Evolutionary conservation across 2,329 filamentous ascomycete genomes (phyloP), one percentile per base, ranked within the genome.

Genomic region (Colletotrichum plurivorum): DNA sequence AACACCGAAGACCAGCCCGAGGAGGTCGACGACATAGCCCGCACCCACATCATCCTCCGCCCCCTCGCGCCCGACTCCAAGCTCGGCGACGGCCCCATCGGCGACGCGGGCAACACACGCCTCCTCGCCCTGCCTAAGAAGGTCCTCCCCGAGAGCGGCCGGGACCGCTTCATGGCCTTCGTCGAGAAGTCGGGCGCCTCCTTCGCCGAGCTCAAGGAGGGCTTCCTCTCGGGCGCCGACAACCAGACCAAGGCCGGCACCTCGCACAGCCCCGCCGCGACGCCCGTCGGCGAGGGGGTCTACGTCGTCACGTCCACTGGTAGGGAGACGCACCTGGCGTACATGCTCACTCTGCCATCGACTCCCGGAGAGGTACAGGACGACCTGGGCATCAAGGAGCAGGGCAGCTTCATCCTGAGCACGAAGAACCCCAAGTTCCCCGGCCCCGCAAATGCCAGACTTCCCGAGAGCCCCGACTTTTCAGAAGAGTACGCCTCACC

Each of bases 101-200:
- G 80, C 36, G 84, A 88, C 69, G 80, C 79, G 5, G 83, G 86
- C 13, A 92, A 92, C 76, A 92, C 90, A 67, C 89, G 94, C 15
- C 82, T 97, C 4, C 83, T 97, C 59, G 90, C 92, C 1, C 81
- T 98, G 18, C 94, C 94, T 0, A 97, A 97, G 81, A 97, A 97
- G 78, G 88, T 89, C 2, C 88, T 96, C 10, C 94, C 94, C 0
- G 87, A 87, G 61, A 91, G 87, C 20, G 87, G 88, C 15, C 82
- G 82, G 12, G 93, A 97, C 73, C 84, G 89, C 12, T 95, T 94
- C 81, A 92, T 96, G 85, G 89, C 88, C 1, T 97, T 97, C 78
- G 93, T 97, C 1, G 93, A 97, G 76, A 95, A 95, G 79, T 83
- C 89, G 0, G 86, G 88, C 6, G 83, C 85, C 0, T 89, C 88